Conservation (phyloP, 495 filamentous ascomycete genomes). For the Tirmania nivea region DNA sequence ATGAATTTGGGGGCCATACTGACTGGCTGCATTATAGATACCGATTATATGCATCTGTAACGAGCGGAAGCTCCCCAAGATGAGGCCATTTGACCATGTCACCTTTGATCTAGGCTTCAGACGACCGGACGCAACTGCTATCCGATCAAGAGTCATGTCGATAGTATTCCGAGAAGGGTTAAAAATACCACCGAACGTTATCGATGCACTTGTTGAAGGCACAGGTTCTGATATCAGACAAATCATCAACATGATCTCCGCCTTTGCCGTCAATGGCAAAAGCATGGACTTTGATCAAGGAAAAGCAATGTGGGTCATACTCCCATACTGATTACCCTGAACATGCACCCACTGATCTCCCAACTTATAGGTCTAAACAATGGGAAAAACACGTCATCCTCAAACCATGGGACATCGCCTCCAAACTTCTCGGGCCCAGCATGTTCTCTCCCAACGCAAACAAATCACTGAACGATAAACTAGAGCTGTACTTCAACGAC, state of each 20-base stretch:
- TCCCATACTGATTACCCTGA: conserved; percentile 1
- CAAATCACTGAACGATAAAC: conserved; percentile 82
- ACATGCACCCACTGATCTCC: neutral
- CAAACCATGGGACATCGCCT: conserved; percentile 94
- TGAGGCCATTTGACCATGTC: conserved; percentile 86
- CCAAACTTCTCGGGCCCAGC: conserved; percentile 71
- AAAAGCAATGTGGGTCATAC: conserved; percentile 47
- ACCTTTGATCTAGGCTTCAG: conserved; percentile 69
- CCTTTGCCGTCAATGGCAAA: conserved; percentile 35
- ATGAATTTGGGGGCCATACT: neutral
- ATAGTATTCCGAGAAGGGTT: conserved; percentile 83
- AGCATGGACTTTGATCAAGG: conserved; percentile 60
- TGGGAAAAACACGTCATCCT: conserved; percentile 96
- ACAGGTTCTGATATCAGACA: conserved; percentile 89
- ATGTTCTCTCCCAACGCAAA: conserved; percentile 67
- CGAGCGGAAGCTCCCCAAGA: conserved; percentile 75
- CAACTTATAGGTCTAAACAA: conserved; percentile 35
- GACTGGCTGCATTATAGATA: conserved; percentile 27
- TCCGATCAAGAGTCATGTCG: conserved; percentile 74
- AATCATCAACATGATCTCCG: conserved; percentile 95
- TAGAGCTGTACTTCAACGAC: conserved; percentile 97
- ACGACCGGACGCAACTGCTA: conserved; percentile 70
- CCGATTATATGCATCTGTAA: conserved; percentile 97
- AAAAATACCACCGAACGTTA: conserved; percentile 64
- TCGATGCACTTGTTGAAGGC: conserved; percentile 87